A percentile compares a stretch with the other conserved stretches of the same genome.
These are phyloP conservation scores for Barnettozyma sucrosica DNA, from an alignment of 805 yeast species.

Conservation along the genomic window DNA sequence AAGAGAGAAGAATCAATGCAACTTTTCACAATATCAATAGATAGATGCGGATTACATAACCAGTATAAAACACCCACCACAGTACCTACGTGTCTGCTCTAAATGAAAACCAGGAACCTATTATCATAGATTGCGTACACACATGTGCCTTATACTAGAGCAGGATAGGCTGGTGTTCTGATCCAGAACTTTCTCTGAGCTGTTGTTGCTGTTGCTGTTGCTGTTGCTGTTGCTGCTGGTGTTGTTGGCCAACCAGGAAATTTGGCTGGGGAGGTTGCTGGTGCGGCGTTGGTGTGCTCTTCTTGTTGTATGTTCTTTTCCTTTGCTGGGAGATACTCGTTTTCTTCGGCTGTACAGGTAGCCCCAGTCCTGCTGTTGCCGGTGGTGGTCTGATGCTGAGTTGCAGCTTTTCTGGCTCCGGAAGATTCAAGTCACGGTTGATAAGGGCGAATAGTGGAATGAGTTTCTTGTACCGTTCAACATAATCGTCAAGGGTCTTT, in stretches of 20 bases:
- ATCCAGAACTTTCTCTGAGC: conserved; percentile 5
- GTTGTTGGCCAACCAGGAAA: neutral
- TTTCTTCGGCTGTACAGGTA: conserved; percentile 3
- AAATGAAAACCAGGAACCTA: neutral
- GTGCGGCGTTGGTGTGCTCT: conserved; percentile 6
- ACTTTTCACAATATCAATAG: neutral
- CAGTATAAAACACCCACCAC: too few species aligned
- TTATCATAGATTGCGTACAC: neutral
- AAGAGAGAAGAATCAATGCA: too few species aligned
- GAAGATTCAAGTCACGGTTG: conserved; percentile 41
- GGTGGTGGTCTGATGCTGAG: conserved; percentile 52
- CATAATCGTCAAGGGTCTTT: conserved; percentile 38
- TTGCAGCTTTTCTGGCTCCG: conserved; percentile 62
- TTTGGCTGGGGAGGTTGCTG: neutral
- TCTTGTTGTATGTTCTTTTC: conserved; percentile 22
- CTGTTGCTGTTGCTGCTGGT: neutral
- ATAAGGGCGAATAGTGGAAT: conserved; percentile 43
- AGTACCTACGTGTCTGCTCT: too few species aligned
- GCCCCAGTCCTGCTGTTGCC: neutral
- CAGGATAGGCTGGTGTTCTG: conserved; percentile 22
- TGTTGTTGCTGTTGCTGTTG: neutral
- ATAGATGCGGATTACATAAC: neutral
- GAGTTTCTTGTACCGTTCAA: conserved; percentile 39
- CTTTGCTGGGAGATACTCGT: conserved; percentile 1
- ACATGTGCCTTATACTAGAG: conserved; percentile 5